Conservation (phyloP, 1,139 yeast genomes). For the Yamadazyma jaroonii region DNA sequence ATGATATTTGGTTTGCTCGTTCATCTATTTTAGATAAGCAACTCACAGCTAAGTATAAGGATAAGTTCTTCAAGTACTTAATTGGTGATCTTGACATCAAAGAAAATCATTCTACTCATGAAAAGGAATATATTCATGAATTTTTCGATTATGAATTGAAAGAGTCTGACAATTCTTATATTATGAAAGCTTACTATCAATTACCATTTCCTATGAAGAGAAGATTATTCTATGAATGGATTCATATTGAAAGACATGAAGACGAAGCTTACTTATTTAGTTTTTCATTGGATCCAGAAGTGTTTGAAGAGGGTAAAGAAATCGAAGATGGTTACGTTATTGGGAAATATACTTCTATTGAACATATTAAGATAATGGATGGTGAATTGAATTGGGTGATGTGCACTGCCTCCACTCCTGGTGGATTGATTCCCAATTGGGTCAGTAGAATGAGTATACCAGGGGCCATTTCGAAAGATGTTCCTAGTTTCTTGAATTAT, state of each 20-base stretch:
- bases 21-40: slow-evolving; percentile 7
- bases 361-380: slow-evolving; percentile 41
- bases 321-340: slow-evolving; percentile 18
- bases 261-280: slow-evolving; percentile 11
- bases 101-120: slow-evolving; percentile 34
- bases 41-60: slow-evolving; percentile 6
- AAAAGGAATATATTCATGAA: slow-evolving; percentile 32
- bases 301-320: slow-evolving; percentile 14
- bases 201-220: slow-evolving; percentile 47
- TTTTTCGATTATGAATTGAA: slow-evolving; percentile 22
- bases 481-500: slow-evolving; percentile 61
- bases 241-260: slow-evolving; percentile 29
- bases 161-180: slow-evolving; percentile 16
- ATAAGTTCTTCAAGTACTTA: slow-evolving; percentile 13
- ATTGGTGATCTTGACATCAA: slow-evolving; percentile 15
- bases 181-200: slow-evolving; percentile 38
- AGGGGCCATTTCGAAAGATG: slow-evolving; percentile 62
- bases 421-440: slow-evolving; percentile 66
- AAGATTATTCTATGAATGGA: slow-evolving; percentile 60
- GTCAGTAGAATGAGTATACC: slow-evolving; percentile 55
- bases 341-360: slow-evolving; percentile 60
- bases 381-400: slow-evolving; percentile 57
- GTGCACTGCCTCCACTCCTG: slow-evolving; percentile 64
- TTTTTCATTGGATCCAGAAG: slow-evolving; percentile 12
- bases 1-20: slow-evolving; percentile 15